Evolutionary conservation across 163 green algal species (phyloP).

Genomic region (Chlamydomonas reinhardtii): DNA sequence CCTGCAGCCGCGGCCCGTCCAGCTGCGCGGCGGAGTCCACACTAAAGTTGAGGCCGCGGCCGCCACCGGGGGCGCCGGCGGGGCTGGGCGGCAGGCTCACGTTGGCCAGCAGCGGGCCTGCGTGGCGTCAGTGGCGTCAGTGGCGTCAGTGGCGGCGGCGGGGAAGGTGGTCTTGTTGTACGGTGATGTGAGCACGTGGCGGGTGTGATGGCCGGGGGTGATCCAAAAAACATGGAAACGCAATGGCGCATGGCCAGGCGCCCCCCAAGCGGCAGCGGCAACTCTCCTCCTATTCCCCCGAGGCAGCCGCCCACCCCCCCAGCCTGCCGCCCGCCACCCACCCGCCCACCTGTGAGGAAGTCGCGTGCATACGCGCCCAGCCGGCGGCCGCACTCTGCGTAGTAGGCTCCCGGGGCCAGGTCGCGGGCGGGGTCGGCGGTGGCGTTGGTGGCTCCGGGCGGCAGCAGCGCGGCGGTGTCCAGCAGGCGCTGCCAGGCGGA

Average conservation of each 20-base stretch:
- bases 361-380: background rate
- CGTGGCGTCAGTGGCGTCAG: no score
- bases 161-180: no score
- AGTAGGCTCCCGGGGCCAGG: background rate
- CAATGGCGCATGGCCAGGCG: no score
- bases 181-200: no score
- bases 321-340: no score
- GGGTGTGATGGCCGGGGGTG: no score
- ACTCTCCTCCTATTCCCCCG: no score
- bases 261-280: no score
- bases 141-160: no score
- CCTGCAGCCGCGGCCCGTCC: background rate
- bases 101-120: background rate
- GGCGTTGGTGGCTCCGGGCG: background rate
- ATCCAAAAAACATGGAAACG: no score
- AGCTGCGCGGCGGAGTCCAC: background rate
- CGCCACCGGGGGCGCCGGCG: background rate
- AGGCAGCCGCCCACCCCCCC: no score
- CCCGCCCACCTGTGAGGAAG: constrained; percentile 5
- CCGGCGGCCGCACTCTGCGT: background rate
- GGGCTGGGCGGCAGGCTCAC: background rate
- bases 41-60: constrained; percentile 21
- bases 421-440: no score
- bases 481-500: background rate
- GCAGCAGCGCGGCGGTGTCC: background rate